Conservation (phyloP, 106 monocot genomes). For the Dendrobium catenatum region DNA sequence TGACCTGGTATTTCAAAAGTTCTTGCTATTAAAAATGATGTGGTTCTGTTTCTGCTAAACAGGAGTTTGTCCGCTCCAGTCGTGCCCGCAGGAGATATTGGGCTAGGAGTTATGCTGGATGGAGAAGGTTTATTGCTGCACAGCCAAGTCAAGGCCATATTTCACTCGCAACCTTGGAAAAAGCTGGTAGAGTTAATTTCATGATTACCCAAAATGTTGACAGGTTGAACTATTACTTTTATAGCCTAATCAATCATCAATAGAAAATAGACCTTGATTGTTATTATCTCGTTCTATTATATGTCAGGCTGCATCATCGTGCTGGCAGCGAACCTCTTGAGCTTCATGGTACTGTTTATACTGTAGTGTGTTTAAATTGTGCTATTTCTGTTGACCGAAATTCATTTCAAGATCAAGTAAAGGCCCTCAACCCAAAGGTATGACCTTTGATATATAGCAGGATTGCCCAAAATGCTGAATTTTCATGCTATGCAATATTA, state of each 20-base stretch:
- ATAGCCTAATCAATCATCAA: background rate
- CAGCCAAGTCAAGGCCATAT: constrained; percentile 76
- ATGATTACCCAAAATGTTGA: constrained; percentile 98
- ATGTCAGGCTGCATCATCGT: constrained; percentile 85
- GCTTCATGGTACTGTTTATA: constrained; percentile 89
- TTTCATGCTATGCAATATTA: background rate
- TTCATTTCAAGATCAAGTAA: constrained; percentile 89
- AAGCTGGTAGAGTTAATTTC: constrained; percentile 60
- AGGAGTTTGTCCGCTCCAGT: constrained; percentile 83
- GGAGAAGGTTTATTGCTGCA: constrained; percentile 85
- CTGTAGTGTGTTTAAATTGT: constrained; percentile 86
- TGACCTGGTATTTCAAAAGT: background rate
- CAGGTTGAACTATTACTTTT: constrained; percentile 27
- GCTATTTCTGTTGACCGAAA: constrained; percentile 47
- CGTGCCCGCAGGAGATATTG: constrained; percentile 83
- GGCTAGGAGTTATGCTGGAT: constrained; percentile 99
- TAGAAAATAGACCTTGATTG: background rate
- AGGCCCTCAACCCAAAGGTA: constrained; percentile 87
- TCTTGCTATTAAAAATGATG: background rate
- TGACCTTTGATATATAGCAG: background rate
- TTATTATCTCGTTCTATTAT: constrained; percentile 6
- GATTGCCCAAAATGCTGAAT: background rate
- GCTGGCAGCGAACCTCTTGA: constrained; percentile 93
- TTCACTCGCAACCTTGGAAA: constrained; percentile 75
- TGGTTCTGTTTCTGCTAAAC: constrained; percentile 6